Conservation (phyloP, 1,284 basidiomycete species). For the Irpex lacteus region DNA sequence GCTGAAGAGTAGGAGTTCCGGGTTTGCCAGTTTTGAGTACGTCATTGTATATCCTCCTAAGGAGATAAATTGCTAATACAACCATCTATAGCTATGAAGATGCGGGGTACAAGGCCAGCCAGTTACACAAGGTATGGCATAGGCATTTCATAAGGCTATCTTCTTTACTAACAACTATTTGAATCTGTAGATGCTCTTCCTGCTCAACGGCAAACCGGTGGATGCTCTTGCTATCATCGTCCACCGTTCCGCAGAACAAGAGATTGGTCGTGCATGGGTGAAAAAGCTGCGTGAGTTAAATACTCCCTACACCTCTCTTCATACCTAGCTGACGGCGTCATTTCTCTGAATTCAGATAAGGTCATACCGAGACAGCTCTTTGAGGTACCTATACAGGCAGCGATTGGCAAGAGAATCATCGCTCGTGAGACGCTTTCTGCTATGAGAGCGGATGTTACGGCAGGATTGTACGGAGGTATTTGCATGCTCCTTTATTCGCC, state of each 20-base stretch:
- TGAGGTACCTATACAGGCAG: conserved; percentile 90
- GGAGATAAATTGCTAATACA: not conserved
- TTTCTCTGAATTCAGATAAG: conserved; percentile 51
- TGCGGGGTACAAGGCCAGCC: conserved; percentile 78
- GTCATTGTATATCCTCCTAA: conserved; percentile 26
- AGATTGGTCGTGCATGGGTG: conserved; percentile 79
- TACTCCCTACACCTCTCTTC: not conserved
- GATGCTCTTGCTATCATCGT: conserved; percentile 92
- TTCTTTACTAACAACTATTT: not conserved
- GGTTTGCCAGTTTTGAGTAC: conserved; percentile 91
- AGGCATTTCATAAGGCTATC: not conserved
- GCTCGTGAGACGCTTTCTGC: conserved; percentile 89
- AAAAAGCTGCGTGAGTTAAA: conserved; percentile 77
- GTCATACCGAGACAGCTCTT: conserved; percentile 93
- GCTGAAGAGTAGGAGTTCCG: conserved; percentile 87
- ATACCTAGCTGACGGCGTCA: not conserved
- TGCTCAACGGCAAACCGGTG: conserved; percentile 84
- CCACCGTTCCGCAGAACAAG: conserved; percentile 70
- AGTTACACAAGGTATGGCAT: conserved; percentile 73
- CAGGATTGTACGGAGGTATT: conserved; percentile 87
- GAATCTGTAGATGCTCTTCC: conserved; percentile 70
- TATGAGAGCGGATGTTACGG: conserved; percentile 91
- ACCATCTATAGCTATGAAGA: conserved; percentile 78
- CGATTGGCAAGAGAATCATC: conserved; percentile 83
- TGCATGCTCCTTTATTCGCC: conserved; percentile 2